Percentiles rank a stretch among this genome's conserved stretches.
These are phyloP conservation scores for Exophiala lecanii-corni DNA, from an alignment of 2,329 filamentous ascomycete genomes.

Conservation along the genomic window DNA sequence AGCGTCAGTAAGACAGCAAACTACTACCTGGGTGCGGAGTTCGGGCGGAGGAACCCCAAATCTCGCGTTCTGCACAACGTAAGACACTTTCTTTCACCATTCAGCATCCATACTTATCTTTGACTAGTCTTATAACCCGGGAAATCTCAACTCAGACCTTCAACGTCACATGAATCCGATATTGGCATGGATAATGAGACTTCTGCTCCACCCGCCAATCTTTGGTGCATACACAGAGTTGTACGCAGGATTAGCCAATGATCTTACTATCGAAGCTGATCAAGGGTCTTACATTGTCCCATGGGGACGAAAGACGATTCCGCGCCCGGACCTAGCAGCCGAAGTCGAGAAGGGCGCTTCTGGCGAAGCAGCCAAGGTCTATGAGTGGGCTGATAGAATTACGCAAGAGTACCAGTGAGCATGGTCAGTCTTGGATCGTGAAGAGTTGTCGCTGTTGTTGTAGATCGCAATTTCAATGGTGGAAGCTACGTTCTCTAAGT, in stretches of 20 bases:
- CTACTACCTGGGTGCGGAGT: constrained; percentile 16
- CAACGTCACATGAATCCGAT: constrained; percentile 29
- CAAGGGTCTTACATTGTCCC: constrained; percentile 26
- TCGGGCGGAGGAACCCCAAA: constrained; percentile 12
- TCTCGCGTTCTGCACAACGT: constrained; percentile 20
- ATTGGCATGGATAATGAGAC: constrained; percentile 22
- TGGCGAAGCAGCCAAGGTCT: too few relatives aligned
- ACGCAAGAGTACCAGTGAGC: too few relatives aligned
- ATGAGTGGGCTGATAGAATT: too few relatives aligned
- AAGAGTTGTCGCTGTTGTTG: too few relatives aligned
- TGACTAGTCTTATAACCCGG: too few relatives aligned
- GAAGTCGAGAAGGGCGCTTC: too few relatives aligned
- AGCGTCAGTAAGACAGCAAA: constrained; percentile 14
- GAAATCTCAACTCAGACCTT: constrained; percentile 32
- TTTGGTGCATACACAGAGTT: constrained; percentile 47
- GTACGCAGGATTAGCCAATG: constrained; percentile 43
- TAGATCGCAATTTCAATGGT: too few relatives aligned
- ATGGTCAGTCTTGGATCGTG: too few relatives aligned
- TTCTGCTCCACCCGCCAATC: constrained; percentile 30
- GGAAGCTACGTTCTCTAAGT: too few relatives aligned
- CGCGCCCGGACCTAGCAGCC: too few relatives aligned
- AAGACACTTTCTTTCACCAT: constrained; percentile 3
- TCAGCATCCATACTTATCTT: too few relatives aligned
- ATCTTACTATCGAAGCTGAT: constrained; percentile 39
- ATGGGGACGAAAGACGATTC: constrained; percentile 22